Evolutionary conservation across 768 basidiomycete genomes (phyloP), one percentile per base, ranked within the genome.

Genomic region (Suillus sp.): DNA sequence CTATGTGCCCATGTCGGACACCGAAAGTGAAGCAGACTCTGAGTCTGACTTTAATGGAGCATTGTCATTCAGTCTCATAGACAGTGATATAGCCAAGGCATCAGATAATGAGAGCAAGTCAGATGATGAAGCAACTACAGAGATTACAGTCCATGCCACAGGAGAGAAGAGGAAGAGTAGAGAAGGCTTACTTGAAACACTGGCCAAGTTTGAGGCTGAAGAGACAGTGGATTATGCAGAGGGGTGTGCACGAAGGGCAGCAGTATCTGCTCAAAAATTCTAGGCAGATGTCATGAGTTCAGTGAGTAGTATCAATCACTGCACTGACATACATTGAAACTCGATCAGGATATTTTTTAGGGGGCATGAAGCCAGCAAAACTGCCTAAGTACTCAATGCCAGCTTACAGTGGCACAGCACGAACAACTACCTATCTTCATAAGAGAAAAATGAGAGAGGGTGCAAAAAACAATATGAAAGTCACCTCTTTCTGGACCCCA

Each of bases 401-500:
- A 45, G 22, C 43, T n/a, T 45, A 45, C 43, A 45, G 43, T 45
- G 43, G 43, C 43, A 45, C 43, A 45, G 43, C 43, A 45, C n/a
- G 43, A 45, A 45, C n/a, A 45, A n/a, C 43, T 45, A 45, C 43
- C 43, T 45, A 45, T 45, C n/a, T 45, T 45, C n/a, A 10, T n/a
- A 45, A 45, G 43, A 45, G 43, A 45, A 45, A 45, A 45, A 45
- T 45, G 43, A 45, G 43, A 45, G 43, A 45, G 43, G n/a, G 43
- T 45, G 43, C 43, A 45, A 45, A 45, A 45, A n/a, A 45, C 43
- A 45, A 45, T 45, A 45, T n/a, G 43, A 45, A 20, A 45, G n/a
- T 45, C 43, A 45, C n/a, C 43, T 45, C 43, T 45, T 45, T 45
- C 43, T 45, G 20, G 20, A n/a, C 43, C 43, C 43, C n/a, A 1